Percentiles rank a stretch among this genome's conserved stretches.
Conservation (phyloP, 2,329 filamentous ascomycete species). For the Nannizziopsis barbatae region DNA sequence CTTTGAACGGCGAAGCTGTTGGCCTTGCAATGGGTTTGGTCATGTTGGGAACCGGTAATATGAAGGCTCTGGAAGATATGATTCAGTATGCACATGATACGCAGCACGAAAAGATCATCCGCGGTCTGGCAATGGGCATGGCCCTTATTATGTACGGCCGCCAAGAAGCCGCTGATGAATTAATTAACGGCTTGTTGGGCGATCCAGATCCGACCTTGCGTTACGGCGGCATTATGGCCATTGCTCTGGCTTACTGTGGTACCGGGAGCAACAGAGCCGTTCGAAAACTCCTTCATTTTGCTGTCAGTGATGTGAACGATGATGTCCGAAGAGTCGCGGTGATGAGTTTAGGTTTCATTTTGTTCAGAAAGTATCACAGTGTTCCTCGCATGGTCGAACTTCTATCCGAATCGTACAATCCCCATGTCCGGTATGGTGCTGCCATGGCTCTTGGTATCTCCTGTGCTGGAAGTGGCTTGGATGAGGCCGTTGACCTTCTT, state of each 20-base stretch:
- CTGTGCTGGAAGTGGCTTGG: slow-evolving; percentile 87
- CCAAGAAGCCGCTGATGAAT: slow-evolving; percentile 85
- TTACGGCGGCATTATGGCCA: slow-evolving; percentile 98
- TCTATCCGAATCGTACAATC: slow-evolving; percentile 96
- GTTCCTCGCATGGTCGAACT: slow-evolving; percentile 98
- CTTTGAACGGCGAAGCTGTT: slow-evolving; percentile 92
- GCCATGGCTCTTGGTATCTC: slow-evolving; percentile 98
- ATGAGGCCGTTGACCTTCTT: slow-evolving; percentile 89
- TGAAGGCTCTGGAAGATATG: slow-evolving; percentile 89
- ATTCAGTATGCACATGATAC: slow-evolving; percentile 96
- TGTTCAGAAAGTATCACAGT: slow-evolving; percentile 94
- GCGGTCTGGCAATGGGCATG: slow-evolving; percentile 91
- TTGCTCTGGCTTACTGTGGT: slow-evolving; percentile 92
- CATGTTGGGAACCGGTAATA: slow-evolving; percentile 96
- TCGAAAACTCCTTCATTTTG: slow-evolving; percentile 84
- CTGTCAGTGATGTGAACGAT: slow-evolving; percentile 95
- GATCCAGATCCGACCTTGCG: slow-evolving; percentile 88
- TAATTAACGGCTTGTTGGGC: slow-evolving; percentile 84
- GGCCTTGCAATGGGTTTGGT: slow-evolving; percentile 93
- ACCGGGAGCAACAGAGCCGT: slow-evolving; percentile 98
- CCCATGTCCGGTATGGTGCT: slow-evolving; percentile 92
- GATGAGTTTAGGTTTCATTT: slow-evolving; percentile 94
- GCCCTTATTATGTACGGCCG: slow-evolving; percentile 96
- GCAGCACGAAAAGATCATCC: slow-evolving; percentile 97
- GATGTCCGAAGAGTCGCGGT: slow-evolving; percentile 93